Conservation (phyloP, 306 rosid species). For the Cucumis cinereus region DNA sequence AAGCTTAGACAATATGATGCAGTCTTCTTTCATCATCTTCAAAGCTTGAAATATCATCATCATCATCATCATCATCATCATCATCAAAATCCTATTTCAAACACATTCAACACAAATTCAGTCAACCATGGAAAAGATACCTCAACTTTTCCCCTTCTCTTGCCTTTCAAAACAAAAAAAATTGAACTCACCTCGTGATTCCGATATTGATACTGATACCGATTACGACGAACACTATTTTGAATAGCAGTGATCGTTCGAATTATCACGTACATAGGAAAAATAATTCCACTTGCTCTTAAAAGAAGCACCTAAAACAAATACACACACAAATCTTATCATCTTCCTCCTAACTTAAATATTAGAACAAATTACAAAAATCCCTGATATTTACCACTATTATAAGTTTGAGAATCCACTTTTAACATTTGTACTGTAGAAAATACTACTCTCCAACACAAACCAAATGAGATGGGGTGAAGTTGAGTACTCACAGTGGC, state of each 20-base stretch:
- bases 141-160: neutral
- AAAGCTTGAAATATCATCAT: slow-evolving; percentile 23
- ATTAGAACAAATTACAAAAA: too few relatives aligned
- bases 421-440: too few relatives aligned
- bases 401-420: too few relatives aligned
- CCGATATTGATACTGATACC: slow-evolving; percentile 1
- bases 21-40: slow-evolving; percentile 23
- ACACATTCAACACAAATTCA: neutral
- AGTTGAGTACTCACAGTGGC: slow-evolving; percentile 38
- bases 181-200: neutral
- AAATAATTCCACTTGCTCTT: slow-evolving; percentile 57
- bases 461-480: rapidly evolving
- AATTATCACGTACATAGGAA: slow-evolving; percentile 64
- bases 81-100: slow-evolving; percentile 30
- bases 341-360: too few relatives aligned
- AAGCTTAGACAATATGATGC: slow-evolving; percentile 18
- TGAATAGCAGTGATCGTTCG: slow-evolving; percentile 42
- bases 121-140: neutral
- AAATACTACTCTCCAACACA: neutral
- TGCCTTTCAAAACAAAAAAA: neutral
- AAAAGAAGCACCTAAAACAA: slow-evolving; percentile 30
- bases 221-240: slow-evolving; percentile 16
- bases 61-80: slow-evolving; percentile 29
- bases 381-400: too few relatives aligned
- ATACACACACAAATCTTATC: neutral